Evolutionary conservation across 352 stramenopile species (phyloP).

Genomic region (Globisporangium splendens): DNA sequence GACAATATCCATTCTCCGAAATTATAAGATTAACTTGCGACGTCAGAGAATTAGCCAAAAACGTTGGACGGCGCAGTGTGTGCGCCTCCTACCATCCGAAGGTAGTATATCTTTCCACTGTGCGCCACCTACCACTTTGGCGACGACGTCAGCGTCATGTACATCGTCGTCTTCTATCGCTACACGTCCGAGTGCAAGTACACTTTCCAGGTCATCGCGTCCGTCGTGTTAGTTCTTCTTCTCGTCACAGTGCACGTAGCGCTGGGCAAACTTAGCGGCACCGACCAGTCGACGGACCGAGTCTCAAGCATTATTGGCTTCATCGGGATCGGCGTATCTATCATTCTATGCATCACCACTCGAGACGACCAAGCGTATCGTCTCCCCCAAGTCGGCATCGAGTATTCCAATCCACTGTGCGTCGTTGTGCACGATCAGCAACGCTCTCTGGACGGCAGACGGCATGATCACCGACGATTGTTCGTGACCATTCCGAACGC

Average conservation of each 20-base stretch:
- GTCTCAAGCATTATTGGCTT: conserved; percentile 21
- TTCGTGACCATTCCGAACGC: conserved; percentile 40
- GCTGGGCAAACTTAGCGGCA: conserved; percentile 14
- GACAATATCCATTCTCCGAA: too few relatives aligned
- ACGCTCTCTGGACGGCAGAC: conserved; percentile 35
- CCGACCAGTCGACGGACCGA: conserved; percentile 8
- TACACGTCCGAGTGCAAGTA: conserved; percentile 13
- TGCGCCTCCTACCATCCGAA: too few relatives aligned
- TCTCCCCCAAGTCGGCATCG: conserved; percentile 22
- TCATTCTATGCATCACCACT: conserved; percentile 35
- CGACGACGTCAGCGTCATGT: conserved; percentile 5
- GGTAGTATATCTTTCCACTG: conserved; percentile 19
- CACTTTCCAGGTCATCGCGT: conserved; percentile 7
- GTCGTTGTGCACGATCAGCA: conserved; percentile 27
- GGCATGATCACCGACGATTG: conserved; percentile 19
- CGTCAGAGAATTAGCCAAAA: too few relatives aligned
- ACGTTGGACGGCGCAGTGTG: too few relatives aligned
- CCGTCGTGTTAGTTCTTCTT: conserved; percentile 5
- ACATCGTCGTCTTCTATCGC: conserved; percentile 15
- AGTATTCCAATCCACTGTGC: conserved; percentile 31
- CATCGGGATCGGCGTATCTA: conserved; percentile 22
- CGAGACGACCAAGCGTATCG: conserved; percentile 22
- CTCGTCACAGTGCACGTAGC: conserved; percentile 22
- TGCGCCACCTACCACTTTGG: conserved; percentile 15
- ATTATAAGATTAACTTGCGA: too few relatives aligned